Evolutionary conservation across 495 filamentous ascomycete genomes (phyloP).

Genomic region (Sporormia fimetaria): DNA sequence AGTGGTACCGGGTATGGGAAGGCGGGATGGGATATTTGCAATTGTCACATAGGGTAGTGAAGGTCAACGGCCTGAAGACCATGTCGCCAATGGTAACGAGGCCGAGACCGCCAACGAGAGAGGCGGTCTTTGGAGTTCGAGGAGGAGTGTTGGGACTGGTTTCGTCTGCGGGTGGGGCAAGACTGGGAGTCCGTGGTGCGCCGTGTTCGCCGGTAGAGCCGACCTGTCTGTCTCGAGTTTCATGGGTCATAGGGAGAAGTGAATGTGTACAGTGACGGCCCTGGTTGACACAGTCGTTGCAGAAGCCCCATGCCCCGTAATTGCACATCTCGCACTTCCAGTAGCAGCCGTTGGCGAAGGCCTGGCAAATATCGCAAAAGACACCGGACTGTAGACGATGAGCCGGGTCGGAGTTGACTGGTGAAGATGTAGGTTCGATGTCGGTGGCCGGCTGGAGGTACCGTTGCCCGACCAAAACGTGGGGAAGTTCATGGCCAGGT

Average conservation of each 20-base stretch:
- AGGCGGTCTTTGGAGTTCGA: slow-evolving; percentile 23
- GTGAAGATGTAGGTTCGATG: neutral
- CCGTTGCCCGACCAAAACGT: slow-evolving; percentile 54
- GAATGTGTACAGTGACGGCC: slow-evolving; percentile 66
- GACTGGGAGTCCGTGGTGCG: slow-evolving; percentile 3
- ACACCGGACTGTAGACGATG: slow-evolving; percentile 62
- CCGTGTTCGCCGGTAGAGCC: slow-evolving; percentile 19
- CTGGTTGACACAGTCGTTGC: slow-evolving; percentile 67
- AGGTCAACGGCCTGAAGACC: slow-evolving; percentile 44
- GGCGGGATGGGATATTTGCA: slow-evolving; percentile 62
- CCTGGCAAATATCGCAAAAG: slow-evolving; percentile 68
- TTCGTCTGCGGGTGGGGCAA: slow-evolving; percentile 3
- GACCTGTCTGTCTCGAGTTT: slow-evolving; percentile 22
- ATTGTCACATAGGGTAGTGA: slow-evolving; percentile 61
- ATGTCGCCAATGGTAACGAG: slow-evolving; percentile 33
- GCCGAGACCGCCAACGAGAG: slow-evolving; percentile 30
- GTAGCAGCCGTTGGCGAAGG: slow-evolving; percentile 61
- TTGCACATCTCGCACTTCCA: slow-evolving; percentile 80
- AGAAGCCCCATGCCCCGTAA: slow-evolving; percentile 87
- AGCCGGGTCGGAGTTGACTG: slow-evolving; percentile 55
- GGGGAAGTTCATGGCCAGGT: slow-evolving; percentile 39
- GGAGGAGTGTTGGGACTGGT: slow-evolving; percentile 16
- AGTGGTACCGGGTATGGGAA: slow-evolving; percentile 61
- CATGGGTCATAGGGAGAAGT: slow-evolving; percentile 52
- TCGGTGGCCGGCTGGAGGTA: slow-evolving; percentile 48